Evolutionary conservation across 2,329 filamentous ascomycete genomes (phyloP).

Genomic region (Phoma herbarum): DNA sequence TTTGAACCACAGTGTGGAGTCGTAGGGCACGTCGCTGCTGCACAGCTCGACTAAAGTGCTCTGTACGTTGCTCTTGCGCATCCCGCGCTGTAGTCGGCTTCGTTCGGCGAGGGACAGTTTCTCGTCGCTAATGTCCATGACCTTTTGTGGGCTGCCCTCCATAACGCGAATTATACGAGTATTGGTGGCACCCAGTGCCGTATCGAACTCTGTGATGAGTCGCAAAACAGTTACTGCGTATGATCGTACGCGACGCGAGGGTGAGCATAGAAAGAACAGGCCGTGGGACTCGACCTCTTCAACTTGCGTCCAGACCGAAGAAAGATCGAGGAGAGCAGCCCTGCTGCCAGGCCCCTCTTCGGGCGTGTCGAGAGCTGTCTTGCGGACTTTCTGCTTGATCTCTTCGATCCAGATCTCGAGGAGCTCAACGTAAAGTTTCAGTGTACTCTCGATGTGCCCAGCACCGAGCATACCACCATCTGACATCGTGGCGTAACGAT

Average conservation of each 20-base stretch:
- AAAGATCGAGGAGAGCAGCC: slow-evolving; percentile 81
- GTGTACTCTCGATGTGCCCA: slow-evolving; percentile 91
- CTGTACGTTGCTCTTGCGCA: slow-evolving; percentile 82
- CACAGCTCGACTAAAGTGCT: slow-evolving; percentile 92
- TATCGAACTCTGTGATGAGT: slow-evolving; percentile 92
- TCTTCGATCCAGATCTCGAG: slow-evolving; percentile 98
- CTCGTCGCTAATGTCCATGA: slow-evolving; percentile 93
- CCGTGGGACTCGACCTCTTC: slow-evolving; percentile 97
- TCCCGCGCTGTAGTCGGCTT: slow-evolving; percentile 88
- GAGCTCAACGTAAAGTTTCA: slow-evolving; percentile 91
- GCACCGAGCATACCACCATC: slow-evolving; percentile 96
- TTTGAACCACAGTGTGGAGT: slow-evolving; percentile 96
- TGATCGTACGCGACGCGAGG: slow-evolving; percentile 85
- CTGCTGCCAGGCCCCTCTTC: slow-evolving; percentile 75
- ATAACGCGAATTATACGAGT: slow-evolving; percentile 89
- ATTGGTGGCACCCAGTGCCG: slow-evolving; percentile 80
- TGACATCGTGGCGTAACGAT: slow-evolving; percentile 96
- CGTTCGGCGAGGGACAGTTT: slow-evolving; percentile 90
- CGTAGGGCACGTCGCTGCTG: slow-evolving; percentile 93
- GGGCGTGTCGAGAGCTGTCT: slow-evolving; percentile 69
- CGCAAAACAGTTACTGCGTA: slow-evolving; percentile 93
- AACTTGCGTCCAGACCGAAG: slow-evolving; percentile 88
- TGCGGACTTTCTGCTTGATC: slow-evolving; percentile 84
- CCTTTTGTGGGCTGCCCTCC: slow-evolving; percentile 84
- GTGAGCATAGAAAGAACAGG: slow-evolving; percentile 95